Base-by-base conservation (phyloP, 129 eudicot genomes). In the Saussurea involucrata region DNA sequence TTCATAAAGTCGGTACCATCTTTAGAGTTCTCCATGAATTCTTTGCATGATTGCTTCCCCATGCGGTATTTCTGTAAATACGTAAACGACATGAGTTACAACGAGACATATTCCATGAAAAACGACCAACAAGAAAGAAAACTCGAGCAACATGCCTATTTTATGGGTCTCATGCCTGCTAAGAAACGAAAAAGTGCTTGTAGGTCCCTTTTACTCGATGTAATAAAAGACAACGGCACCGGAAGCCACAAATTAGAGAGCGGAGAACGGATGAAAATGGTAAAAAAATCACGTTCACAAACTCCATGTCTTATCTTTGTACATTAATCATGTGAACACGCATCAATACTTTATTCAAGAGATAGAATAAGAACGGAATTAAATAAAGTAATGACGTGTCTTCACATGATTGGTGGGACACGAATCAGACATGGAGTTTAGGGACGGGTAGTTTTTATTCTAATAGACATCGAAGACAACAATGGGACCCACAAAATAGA, bases 11-110 rank as follows among this genome's bases (percentile, higher is more conserved):
- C 8, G 40, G 49, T 84, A 90, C 96, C 96, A 74, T 90, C 96
- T 84, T 90, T 90, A 32, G 91, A 85, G 85, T 75, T 88, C 11
- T 90, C 96, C 29, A 85, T 76, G 53, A 81, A 70, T 78, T 90
- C 96, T 84, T 86, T 90, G 85, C 87, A 75, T 20, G 96, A 78
- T 76, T 88, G 96, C 66, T 88, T 90, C 72, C 96, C 96, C 85
- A 90, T 46, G 18, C 96, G 82, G 73, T 90, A 90, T 80, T 90
- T 86, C 93, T 88, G 89, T 81, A 79, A 80, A 53, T 29, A 44
- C 44, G 27, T 25, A 27, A 20, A 34, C 31, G 11, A 61, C 75
- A 12, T 77, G 63, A 76, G 4, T 42, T 71, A 24, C 31, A 74
- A 27, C 3, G 1, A 33, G 64, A 28, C 12, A 40, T 7, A 31